Conservation (phyloP, 2,329 filamentous ascomycete genomes). For the Septoria linicola region DNA sequence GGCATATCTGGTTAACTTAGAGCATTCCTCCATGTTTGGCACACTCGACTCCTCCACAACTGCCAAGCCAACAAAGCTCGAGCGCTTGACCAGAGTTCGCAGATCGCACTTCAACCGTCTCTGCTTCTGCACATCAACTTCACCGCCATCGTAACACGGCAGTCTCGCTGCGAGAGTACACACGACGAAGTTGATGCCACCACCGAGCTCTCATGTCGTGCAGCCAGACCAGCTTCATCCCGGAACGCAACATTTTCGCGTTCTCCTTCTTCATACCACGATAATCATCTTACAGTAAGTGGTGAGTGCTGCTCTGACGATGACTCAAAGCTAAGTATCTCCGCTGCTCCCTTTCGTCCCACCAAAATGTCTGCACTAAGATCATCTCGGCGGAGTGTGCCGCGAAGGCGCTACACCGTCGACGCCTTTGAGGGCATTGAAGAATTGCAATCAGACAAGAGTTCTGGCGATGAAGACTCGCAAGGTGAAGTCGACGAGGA, state of each 20-base stretch:
- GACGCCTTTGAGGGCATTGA: conserved; percentile 40
- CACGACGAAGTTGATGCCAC: too few species aligned
- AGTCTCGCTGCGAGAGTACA: too few species aligned
- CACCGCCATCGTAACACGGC: too few species aligned
- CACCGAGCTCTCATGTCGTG: background rate
- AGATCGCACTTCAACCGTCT: too few species aligned
- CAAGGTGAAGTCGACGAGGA: conserved; percentile 10
- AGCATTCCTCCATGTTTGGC: conserved; percentile 1
- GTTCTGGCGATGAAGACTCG: conserved; percentile 11
- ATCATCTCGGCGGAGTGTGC: conserved; percentile 25
- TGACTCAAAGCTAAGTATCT: conserved; percentile 15
- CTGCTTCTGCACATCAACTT: too few species aligned
- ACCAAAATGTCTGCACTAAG: conserved; percentile 23
- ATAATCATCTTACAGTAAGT: conserved; percentile 9
- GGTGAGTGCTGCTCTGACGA: background rate
- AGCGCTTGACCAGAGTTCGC: too few species aligned
- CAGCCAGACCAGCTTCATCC: background rate
- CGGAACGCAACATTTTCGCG: conserved; percentile 13
- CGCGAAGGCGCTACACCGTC: conserved; percentile 36
- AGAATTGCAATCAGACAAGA: conserved; percentile 27
- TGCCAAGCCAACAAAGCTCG: too few species aligned
- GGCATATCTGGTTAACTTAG: conserved; percentile 26
- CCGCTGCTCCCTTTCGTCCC: conserved; percentile 1
- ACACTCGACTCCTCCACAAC: background rate
- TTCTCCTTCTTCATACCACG: background rate